Conservation (phyloP, 2,329 filamentous ascomycete species). For the Xylaria polymorpha region DNA sequence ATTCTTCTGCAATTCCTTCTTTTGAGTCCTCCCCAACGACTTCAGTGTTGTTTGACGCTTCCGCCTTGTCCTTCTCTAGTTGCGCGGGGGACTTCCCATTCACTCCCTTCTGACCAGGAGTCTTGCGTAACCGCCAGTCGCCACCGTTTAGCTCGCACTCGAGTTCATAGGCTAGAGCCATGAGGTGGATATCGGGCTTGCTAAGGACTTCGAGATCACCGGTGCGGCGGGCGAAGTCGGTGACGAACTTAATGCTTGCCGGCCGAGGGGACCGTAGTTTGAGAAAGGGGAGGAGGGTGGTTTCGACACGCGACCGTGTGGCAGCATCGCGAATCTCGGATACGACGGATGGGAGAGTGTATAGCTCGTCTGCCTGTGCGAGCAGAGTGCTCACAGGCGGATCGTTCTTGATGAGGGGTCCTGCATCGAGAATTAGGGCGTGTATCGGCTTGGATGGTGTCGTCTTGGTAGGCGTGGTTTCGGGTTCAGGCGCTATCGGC, state of each 20-base stretch:
- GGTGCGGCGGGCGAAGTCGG: conserved; percentile 87
- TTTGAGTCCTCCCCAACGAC: neutral
- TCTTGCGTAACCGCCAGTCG: conserved; percentile 83
- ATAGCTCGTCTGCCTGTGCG: conserved; percentile 77
- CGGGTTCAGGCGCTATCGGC: conserved; percentile 30
- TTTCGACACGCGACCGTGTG: conserved; percentile 84
- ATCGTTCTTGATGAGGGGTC: conserved; percentile 93
- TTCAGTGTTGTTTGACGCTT: conserved; percentile 32
- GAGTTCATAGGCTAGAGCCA: conserved; percentile 93
- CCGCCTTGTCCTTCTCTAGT: conserved; percentile 54
- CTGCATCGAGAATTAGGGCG: conserved; percentile 88
- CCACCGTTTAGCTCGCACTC: conserved; percentile 92
- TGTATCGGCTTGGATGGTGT: conserved; percentile 73
- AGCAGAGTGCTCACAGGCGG: conserved; percentile 86
- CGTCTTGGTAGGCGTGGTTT: conserved; percentile 16
- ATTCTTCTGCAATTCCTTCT: conserved; percentile 23
- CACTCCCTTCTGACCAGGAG: conserved; percentile 80
- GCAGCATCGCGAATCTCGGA: conserved; percentile 88
- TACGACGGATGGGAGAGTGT: conserved; percentile 87
- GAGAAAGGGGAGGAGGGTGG: conserved; percentile 85
- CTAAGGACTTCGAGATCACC: conserved; percentile 91
- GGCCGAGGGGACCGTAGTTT: conserved; percentile 79
- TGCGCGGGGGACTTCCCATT: conserved; percentile 74
- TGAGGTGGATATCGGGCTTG: conserved; percentile 85
- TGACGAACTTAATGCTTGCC: conserved; percentile 81